phyloP scores from a whole-genome alignment of 148 eudicot genomes.

The Cornus kousa region DNA sequence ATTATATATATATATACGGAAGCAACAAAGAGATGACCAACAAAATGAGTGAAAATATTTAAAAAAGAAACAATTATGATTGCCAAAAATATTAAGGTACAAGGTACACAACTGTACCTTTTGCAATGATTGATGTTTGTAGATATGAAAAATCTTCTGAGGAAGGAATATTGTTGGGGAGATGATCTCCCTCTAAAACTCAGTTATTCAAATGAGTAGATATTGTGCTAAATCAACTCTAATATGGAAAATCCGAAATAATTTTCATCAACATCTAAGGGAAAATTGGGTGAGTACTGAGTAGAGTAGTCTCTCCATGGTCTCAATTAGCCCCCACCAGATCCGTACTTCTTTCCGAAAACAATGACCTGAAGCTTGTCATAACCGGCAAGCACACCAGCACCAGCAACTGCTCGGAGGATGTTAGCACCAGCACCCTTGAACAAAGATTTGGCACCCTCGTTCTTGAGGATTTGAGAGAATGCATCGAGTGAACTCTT shows the following conservation, averaged over 20 bases:
- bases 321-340: constrained; percentile 56
- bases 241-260: background rate
- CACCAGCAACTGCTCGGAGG: constrained; percentile 83
- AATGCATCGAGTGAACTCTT: constrained; percentile 69
- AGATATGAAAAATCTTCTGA: background rate
- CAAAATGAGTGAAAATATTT: too few relatives aligned
- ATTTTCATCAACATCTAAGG: constrained; percentile 51
- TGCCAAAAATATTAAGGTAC: too few relatives aligned
- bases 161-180: constrained; percentile 10
- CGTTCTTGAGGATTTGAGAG: constrained; percentile 66
- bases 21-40: too few relatives aligned
- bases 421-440: constrained; percentile 90
- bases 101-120: background rate
- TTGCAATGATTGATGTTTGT: background rate
- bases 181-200: background rate
- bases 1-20: too few relatives aligned
- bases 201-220: constrained; percentile 9
- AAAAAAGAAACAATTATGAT: background rate
- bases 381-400: constrained; percentile 81
- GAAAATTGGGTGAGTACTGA: background rate
- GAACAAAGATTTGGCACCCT: constrained; percentile 74
- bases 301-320: background rate
- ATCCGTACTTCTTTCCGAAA: constrained; percentile 71
- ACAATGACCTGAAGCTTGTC: constrained; percentile 81
- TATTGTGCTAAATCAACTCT: constrained; percentile 8